Percentiles rank a stretch among this genome's conserved stretches.
These are phyloP conservation scores for Penicillium sp. DNA, from an alignment of 2,329 filamentous ascomycete genomes.

Conservation along the genomic window DNA sequence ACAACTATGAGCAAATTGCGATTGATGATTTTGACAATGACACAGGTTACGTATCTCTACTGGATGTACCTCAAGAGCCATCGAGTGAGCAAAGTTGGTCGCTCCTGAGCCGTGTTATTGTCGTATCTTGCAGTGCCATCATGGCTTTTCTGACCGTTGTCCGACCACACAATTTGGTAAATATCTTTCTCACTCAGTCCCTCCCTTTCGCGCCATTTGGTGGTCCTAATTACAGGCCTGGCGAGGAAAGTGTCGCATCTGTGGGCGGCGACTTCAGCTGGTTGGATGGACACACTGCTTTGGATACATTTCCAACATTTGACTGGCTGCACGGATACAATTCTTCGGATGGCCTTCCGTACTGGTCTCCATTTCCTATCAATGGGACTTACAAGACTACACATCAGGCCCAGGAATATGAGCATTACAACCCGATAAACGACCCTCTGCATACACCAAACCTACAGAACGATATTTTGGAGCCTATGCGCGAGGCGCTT, in stretches of 20 bases:
- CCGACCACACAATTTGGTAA: conserved; percentile 14
- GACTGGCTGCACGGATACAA: conserved; percentile 13
- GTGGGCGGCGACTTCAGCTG: conserved; percentile 14
- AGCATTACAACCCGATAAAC: conserved; percentile 14
- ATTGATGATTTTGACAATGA: conserved; percentile 16
- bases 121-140: neutral
- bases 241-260: conserved; percentile 1
- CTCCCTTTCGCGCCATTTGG: conserved; percentile 20
- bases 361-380: conserved; percentile 15
- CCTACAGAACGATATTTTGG: conserved; percentile 14
- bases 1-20: conserved; percentile 17
- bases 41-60: neutral
- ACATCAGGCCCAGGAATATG: neutral
- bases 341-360: conserved; percentile 5
- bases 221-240: conserved; percentile 2
- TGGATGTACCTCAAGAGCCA: neutral
- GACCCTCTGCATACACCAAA: conserved; percentile 16
- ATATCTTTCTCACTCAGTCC: conserved; percentile 17
- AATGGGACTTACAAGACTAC: neutral
- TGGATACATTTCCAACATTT: conserved; percentile 14
- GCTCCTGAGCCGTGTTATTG: conserved; percentile 2
- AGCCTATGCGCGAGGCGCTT: conserved; percentile 11
- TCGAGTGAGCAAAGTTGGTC: neutral
- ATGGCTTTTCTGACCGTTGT: conserved; percentile 7
- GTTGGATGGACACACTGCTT: conserved; percentile 10